Evolutionary conservation across 2,329 filamentous ascomycete species (phyloP).

Genomic region (Phialemoniopsis sp.): DNA sequence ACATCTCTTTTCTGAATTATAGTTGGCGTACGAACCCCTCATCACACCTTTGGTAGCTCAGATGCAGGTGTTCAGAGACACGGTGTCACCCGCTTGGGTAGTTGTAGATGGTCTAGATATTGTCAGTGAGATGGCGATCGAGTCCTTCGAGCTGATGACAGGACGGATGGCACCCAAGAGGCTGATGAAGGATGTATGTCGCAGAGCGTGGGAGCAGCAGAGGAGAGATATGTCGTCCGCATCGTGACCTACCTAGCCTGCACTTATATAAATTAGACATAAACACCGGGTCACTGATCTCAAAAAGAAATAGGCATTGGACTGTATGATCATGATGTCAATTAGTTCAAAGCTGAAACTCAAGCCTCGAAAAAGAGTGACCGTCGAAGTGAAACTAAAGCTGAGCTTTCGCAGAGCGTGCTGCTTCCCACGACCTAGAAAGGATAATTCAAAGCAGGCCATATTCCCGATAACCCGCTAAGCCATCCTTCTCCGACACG

Average conservation of each 20-base stretch:
- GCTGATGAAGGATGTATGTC: constrained; percentile 60
- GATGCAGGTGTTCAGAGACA: constrained; percentile 45
- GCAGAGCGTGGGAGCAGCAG: constrained; percentile 36
- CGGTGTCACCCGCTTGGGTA: constrained; percentile 59
- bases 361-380: too few relatives aligned
- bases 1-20: neutral
- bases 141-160: constrained; percentile 73
- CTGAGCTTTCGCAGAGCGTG: too few relatives aligned
- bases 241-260: constrained; percentile 5
- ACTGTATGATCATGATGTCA: too few relatives aligned
- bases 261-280: too few relatives aligned
- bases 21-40: constrained; percentile 66
- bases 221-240: constrained; percentile 14
- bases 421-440: too few relatives aligned
- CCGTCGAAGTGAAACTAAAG: too few relatives aligned
- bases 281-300: too few relatives aligned
- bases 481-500: neutral
- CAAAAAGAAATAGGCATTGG: too few relatives aligned
- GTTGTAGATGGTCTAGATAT: constrained; percentile 70
- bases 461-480: too few relatives aligned
- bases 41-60: constrained; percentile 66
- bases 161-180: constrained; percentile 65
- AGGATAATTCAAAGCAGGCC: too few relatives aligned
- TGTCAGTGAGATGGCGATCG: constrained; percentile 70
- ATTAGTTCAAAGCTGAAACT: too few relatives aligned